These are phyloP conservation scores for Medicago arabica DNA, from an alignment of 306 rosid species.

Conservation along the genomic window DNA sequence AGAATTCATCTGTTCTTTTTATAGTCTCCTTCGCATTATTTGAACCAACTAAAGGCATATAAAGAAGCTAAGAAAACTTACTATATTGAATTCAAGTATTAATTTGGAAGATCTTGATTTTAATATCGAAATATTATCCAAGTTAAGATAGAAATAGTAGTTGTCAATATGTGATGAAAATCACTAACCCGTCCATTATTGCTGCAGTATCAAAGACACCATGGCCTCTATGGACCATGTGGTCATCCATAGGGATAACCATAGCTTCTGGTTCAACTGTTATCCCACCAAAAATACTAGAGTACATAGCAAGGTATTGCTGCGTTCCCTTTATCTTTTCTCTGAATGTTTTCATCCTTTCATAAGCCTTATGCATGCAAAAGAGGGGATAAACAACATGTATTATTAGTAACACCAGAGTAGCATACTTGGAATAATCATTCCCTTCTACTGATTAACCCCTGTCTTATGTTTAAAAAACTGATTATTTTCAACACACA, in stretches of 20 bases:
- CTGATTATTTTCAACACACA: background rate
- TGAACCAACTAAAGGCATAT: background rate
- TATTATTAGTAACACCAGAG: constrained; percentile 7
- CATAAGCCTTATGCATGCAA: constrained; percentile 58
- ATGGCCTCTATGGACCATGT: constrained; percentile 96
- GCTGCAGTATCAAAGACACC: constrained; percentile 96
- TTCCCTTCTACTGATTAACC: background rate
- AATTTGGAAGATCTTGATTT: background rate
- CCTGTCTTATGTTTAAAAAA: background rate
- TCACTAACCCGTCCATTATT: constrained; percentile 80
- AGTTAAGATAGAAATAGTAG: background rate
- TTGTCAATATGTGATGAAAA: constrained; percentile 17
- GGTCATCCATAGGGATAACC: constrained; percentile 93
- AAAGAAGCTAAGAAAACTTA: background rate
- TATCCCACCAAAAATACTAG: constrained; percentile 85
- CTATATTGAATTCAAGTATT: background rate
- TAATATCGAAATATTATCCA: background rate
- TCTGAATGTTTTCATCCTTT: constrained; percentile 56
- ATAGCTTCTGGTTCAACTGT: constrained; percentile 81
- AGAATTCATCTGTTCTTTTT: too few relatives aligned
- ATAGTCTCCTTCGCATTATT: background rate
- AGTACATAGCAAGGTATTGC: constrained; percentile 85
- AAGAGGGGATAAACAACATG: background rate
- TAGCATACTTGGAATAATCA: background rate
- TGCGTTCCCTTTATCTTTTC: constrained; percentile 63